Base-by-base conservation (phyloP, 768 basidiomycete species). In the Lactarius pseudohatsudake region DNA sequence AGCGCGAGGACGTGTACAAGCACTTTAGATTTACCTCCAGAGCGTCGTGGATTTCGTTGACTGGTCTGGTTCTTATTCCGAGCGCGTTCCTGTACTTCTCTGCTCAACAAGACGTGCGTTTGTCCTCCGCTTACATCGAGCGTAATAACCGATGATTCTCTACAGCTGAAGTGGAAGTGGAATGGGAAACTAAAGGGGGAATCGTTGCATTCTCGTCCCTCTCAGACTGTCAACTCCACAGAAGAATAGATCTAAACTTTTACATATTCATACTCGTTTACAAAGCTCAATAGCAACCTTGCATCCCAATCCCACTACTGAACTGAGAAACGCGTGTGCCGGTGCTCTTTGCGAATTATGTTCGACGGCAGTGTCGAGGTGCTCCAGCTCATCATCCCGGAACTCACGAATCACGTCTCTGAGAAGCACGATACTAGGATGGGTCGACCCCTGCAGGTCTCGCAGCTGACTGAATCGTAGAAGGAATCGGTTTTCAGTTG, bases 381-480 rank as follows among this genome's bases (percentile, higher is more conserved):
- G 96, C 73, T 94, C 95, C 20, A 98, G 82, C 73, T 98, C 96
- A 72, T 98, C 96, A 76, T 98, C 94, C 69, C 94, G 81, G 74
- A 98, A 90, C 75, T 97, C 96, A 59, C 78, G 79, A 59, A 96
- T 84, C 56, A 96, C 82, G 4, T 86, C 81, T 68, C 81, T 84
- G 64, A 97, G 78, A 32, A 95, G 76, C 1, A 87, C 84, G 41
- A 96, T 80, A 67, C 94, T 96, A 0, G 91, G 88, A 73, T 96
- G 92, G 36, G 85, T 83, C 41, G 92, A 74, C 2, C 79, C 77
- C 66, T 87, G 84, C 70, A 96, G 79, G 38, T 89, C 87, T 72
- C 85, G 85, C 58, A 98, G 81, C 81, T 98, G 96, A 72, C 95
- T 97, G 73, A 32, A 55, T 64, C 55, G 45, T 56, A 38, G 60